Conservation (phyloP, 106 monocot species). For the Triglochin maritima region DNA sequence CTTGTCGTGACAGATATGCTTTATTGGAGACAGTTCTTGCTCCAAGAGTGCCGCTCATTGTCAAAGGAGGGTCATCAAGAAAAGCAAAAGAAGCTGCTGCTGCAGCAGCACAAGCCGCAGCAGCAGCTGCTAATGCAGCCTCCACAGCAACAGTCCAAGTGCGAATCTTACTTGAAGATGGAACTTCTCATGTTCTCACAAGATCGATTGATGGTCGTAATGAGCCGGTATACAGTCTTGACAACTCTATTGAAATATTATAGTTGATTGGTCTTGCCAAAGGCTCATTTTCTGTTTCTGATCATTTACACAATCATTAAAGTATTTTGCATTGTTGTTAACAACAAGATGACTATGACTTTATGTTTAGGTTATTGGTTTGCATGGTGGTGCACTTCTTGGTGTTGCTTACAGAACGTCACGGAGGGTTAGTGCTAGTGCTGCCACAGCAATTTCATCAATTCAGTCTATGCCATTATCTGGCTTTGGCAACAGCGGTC, state of each 20-base stretch:
- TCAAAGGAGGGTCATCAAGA: constrained; percentile 81
- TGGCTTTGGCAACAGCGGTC: constrained; percentile 61
- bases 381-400: constrained; percentile 95
- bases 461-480: constrained; percentile 93
- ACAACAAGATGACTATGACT: background rate
- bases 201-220: constrained; percentile 90
- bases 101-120: constrained; percentile 81
- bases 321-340: constrained; percentile 11
- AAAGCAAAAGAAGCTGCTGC: constrained; percentile 98
- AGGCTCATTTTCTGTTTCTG: background rate
- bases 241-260: background rate
- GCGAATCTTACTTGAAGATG: constrained; percentile 93
- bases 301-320: background rate
- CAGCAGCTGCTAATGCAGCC: constrained; percentile 88
- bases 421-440: constrained; percentile 57
- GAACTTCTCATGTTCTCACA: constrained; percentile 76
- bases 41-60: constrained; percentile 69
- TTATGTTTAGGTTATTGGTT: constrained; percentile 66
- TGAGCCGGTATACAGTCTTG: constrained; percentile 56
- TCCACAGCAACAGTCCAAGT: constrained; percentile 94
- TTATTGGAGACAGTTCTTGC: constrained; percentile 71
- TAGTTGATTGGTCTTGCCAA: background rate
- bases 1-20: constrained; percentile 96
- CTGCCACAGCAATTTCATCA: constrained; percentile 79
- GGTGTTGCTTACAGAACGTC: constrained; percentile 93